phyloP scores from a whole-genome alignment of 257 asterid genomes.

The Nicotiana attenuata region DNA sequence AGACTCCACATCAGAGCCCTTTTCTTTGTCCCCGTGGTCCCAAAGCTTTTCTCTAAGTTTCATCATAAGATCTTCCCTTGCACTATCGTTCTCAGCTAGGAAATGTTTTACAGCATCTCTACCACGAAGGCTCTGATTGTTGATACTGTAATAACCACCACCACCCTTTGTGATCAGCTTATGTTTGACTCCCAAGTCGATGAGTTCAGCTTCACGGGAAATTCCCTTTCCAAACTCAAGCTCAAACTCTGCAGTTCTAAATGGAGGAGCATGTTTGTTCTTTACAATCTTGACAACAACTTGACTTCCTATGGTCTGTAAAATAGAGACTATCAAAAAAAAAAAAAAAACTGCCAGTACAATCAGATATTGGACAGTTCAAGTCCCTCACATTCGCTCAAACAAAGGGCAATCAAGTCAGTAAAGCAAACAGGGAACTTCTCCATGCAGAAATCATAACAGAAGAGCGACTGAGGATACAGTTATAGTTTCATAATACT shows the following conservation, averaged over 20 bases:
- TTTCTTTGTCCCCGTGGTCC: constrained; percentile 27
- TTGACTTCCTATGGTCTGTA: constrained; percentile 79
- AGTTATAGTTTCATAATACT: neutral
- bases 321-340: neutral
- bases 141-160: constrained; percentile 27
- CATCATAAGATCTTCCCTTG: constrained; percentile 48
- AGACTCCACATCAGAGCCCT: constrained; percentile 25
- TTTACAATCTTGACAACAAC: constrained; percentile 83
- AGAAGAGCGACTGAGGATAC: neutral
- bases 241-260: constrained; percentile 71
- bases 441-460: neutral
- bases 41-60: constrained; percentile 66
- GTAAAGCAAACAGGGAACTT: neutral
- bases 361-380: neutral
- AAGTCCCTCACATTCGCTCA: neutral
- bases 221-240: constrained; percentile 90
- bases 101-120: constrained; percentile 57
- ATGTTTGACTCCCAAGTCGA: constrained; percentile 70
- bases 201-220: constrained; percentile 61
- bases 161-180: constrained; percentile 47
- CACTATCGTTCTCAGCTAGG: constrained; percentile 39
- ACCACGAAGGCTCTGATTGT: constrained; percentile 40
- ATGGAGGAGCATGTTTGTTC: constrained; percentile 96
- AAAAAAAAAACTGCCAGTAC: neutral
- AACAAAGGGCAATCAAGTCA: neutral